Evolutionary conservation across 768 basidiomycete species (phyloP), one percentile per base, ranked within the genome.

Genomic region (Coprinopsis sp.): DNA sequence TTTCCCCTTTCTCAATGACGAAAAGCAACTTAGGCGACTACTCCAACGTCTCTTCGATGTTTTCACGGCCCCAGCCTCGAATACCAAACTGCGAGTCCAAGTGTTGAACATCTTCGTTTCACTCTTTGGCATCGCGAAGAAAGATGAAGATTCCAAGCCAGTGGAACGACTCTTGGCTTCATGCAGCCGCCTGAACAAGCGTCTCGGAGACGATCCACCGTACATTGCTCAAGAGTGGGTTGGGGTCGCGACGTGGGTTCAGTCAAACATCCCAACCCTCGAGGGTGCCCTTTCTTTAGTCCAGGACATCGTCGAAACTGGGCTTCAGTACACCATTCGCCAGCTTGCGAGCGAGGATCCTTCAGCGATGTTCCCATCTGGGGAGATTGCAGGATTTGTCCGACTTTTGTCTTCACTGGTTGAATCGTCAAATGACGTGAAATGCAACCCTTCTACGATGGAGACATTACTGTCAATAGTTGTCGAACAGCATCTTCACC

Each of bases 401-500:
- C 14, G 37, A 5, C 11, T 22, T 8, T 8, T 39, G 21, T 21
- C 18, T 8, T 51, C 38, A 1, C 58, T 74, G 29, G 47, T 70
- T 18, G 54, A 58, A 51, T 52, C 44, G 11, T 49, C 64, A 6
- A 45, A 66, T 2, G 54, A 56, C 16, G 56, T 76, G 27, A 84
- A 84, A 51, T 52, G 71, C 1, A 78, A 86, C 53, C 58, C 85
- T 7, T 14, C 18, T 12, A 33, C 39, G 18, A 81, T 79, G 1
- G 92, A 96, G 49, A 82, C 88, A 1, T 61, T 91, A 14, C 52
- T 93, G 16, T 76, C 77, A 6, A 76, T 78, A 1, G 68, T 79
- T 14, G 68, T 87, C 33, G 85, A 84, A 58, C 68, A 76, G 47
- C 74, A 74, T n/a, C 65, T 94, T 14, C 53, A 66, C 1, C 69